Base-by-base conservation (phyloP, 75 land plant species). In the Adiantum capillusveneris region DNA sequence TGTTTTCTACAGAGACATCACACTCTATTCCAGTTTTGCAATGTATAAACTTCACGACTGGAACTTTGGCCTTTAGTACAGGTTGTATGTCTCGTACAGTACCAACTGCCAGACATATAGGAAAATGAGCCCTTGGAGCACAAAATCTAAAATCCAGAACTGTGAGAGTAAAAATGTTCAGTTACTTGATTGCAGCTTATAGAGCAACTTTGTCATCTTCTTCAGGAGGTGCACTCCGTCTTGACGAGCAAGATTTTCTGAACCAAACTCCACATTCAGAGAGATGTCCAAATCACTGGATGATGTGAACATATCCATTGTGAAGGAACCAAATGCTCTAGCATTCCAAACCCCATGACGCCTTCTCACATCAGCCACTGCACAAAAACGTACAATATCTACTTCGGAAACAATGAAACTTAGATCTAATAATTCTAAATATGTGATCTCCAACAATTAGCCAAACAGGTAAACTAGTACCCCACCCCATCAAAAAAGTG, bases 1-100 rank as follows among this genome's bases (percentile, higher is more conserved):
- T 76, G 62, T 88, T 88, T 50, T 85, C 93, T 30, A 85, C 77
- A 11, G 93, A 88, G 36, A 88, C 51, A 65, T 88, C 93, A 79
- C 85, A 81, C 61, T 88, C 93, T 50, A 88, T 74, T 56, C 73
- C 63, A 37, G 79, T 79, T 51, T 63, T 61, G 57, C 79, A 37
- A 57, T 81, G 85, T 50, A 74, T 65, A 72, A 70, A 66, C 61
- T 85, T 85, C 53, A 88, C 55, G 54, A 88, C 71, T 30, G 93
- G 93, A 42, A 85, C 89, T 64, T 73, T 71, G 28, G 93, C 93
- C 31, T 65, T 54, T 48, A 74, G 17, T 13, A 87, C 65, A 21
- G 76, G 76, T 20, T 69, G 53, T 29, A 86, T 71, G 25, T 56
- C 62, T 55, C 58, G 58, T 24, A 79, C 59, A 9, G 37, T 43